A percentile compares a stretch with the other conserved stretches of the same genome.
These are phyloP conservation scores for Trichoderma koningiopsis DNA, from an alignment of 2,329 filamentous ascomycete genomes.

Conservation along the genomic window DNA sequence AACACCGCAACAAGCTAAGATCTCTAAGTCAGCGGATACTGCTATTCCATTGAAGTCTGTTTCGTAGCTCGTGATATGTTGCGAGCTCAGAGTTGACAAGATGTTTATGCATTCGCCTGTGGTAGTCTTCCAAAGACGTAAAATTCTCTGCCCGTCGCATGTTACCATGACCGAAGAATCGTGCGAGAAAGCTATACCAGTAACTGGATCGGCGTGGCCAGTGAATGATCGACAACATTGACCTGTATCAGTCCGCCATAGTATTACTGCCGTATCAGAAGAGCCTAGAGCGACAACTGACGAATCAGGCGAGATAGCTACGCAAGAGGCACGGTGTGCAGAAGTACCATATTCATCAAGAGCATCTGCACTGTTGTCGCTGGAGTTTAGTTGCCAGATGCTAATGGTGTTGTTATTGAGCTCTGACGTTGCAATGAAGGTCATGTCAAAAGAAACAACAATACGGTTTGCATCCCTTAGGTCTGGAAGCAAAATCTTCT, in stretches of 20 bases:
- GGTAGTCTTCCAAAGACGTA: background rate
- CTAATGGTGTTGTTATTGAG: background rate
- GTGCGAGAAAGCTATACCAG: background rate
- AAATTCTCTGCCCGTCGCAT: background rate
- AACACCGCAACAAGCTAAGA: background rate
- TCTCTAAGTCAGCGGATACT: background rate
- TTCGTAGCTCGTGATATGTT: no score
- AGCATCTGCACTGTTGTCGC: background rate
- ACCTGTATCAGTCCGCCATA: background rate
- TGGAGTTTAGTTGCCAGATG: background rate
- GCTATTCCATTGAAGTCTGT: no score
- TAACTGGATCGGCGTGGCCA: background rate
- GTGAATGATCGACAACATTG: background rate
- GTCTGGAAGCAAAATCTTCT: no score
- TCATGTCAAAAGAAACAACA: background rate
- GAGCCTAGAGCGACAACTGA: background rate
- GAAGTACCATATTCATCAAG: no score
- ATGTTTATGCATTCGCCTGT: background rate
- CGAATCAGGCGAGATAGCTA: background rate
- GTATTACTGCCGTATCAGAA: background rate
- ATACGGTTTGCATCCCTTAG: no score
- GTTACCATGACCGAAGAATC: background rate
- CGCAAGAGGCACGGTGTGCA: no score
- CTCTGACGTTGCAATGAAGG: background rate
- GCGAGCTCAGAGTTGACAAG: no score